These are phyloP conservation scores for Closterium sp. DNA, from an alignment of 139 green algal species.

Conservation along the genomic window DNA sequence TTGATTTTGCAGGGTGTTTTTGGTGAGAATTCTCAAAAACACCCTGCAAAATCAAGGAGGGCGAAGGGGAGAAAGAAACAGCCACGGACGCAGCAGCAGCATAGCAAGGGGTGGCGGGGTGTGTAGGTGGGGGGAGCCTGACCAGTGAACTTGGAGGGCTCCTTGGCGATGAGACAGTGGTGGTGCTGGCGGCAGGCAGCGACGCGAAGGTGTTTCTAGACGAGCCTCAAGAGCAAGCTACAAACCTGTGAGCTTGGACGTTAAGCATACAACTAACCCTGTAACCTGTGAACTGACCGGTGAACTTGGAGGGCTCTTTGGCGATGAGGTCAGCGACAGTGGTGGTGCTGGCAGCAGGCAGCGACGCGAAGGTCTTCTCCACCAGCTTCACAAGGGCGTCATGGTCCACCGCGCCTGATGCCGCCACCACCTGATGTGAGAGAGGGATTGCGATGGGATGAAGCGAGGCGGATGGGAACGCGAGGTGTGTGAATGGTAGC, in stretches of 20 bases:
- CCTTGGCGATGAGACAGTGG: constrained; percentile 61
- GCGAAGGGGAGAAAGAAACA: too few relatives aligned
- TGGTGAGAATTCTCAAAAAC: too few relatives aligned
- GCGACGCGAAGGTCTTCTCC: constrained; percentile 63
- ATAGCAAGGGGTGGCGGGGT: too few relatives aligned
- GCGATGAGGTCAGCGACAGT: constrained; percentile 58
- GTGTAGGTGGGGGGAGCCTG: too few relatives aligned
- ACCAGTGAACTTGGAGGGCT: constrained; percentile 61
- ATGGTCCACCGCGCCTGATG: constrained; percentile 92
- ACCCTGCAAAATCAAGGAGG: too few relatives aligned
- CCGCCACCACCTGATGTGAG: constrained; percentile 70
- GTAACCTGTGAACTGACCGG: neutral
- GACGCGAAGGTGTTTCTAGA: constrained; percentile 63
- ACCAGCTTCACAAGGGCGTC: constrained; percentile 81
- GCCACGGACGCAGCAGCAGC: too few relatives aligned
- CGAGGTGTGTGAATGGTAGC: constrained; percentile 55
- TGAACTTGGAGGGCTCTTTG: constrained; percentile 69
- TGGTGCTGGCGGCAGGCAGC: constrained; percentile 57
- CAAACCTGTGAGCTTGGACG: too few relatives aligned
- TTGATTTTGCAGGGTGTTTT: too few relatives aligned
- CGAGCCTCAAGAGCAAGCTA: too few relatives aligned
- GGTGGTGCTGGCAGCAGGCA: constrained; percentile 58
- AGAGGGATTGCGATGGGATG: constrained; percentile 70
- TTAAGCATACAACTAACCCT: too few relatives aligned
- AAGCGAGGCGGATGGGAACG: constrained; percentile 57